Percentiles rank a stretch among this genome's conserved stretches.
Evolutionary conservation across 179 eudicot genomes (phyloP).

Genomic region (Gypsophila paniculata): DNA sequence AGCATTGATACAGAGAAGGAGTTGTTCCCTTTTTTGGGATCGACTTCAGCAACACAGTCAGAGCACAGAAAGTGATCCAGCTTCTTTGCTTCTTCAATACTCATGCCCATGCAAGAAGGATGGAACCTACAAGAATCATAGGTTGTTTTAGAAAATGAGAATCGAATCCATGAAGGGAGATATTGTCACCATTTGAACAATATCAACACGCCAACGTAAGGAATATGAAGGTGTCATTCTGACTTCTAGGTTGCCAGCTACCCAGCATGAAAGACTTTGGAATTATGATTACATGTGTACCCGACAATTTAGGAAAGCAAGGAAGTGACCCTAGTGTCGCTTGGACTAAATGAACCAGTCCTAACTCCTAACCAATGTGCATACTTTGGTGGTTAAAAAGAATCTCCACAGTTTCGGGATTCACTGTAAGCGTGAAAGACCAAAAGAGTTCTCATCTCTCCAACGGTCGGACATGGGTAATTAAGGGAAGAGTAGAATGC

Average conservation of each 20-base stretch:
- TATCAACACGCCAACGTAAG: not conserved
- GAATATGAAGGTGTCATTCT: not conserved
- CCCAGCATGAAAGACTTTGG: not conserved
- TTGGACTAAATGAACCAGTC: not conserved
- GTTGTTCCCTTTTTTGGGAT: conserved; percentile 46
- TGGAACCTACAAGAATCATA: conserved; percentile 56
- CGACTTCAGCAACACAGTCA: conserved; percentile 62
- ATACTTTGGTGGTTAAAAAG: not conserved
- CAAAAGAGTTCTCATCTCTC: not conserved
- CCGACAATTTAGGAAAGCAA: not conserved
- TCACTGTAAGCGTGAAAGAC: not conserved
- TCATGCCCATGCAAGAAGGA: conserved; percentile 84
- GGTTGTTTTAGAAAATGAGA: conserved; percentile 13
- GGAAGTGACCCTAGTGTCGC: not conserved
- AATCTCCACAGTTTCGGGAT: not conserved
- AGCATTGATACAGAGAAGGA: conserved; percentile 45
- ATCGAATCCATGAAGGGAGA: no score
- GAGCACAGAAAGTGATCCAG: conserved; percentile 68
- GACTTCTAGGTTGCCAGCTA: not conserved
- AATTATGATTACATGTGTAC: not conserved
- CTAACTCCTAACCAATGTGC: not conserved
- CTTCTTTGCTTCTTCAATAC: conserved; percentile 79
- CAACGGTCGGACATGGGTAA: not conserved
- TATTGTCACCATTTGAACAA: no score
- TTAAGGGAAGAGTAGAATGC: not conserved